Conservation (phyloP, 257 asterid species). For the Jacaranda copaia region DNA sequence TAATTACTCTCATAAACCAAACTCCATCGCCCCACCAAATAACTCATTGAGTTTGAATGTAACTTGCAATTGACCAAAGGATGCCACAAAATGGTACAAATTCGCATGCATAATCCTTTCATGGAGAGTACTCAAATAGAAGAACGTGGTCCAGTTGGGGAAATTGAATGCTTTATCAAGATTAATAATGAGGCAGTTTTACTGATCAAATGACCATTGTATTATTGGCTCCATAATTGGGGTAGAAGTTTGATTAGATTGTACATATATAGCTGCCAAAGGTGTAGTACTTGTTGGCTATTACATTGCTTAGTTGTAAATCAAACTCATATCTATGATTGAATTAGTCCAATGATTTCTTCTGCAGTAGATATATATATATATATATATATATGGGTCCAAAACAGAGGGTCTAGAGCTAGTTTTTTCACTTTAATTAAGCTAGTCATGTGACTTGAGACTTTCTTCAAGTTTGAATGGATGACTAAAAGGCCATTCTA, state of each 20-base stretch:
- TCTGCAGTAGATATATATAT: neutral
- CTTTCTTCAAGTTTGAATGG: neutral
- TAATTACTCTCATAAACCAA: no score
- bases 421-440: neutral
- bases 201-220: constrained; percentile 31
- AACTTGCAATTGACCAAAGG: no score
- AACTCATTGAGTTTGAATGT: no score
- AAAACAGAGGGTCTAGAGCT: constrained; percentile 28
- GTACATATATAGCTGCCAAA: constrained; percentile 30
- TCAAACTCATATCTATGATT: constrained; percentile 23
- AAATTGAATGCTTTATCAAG: constrained; percentile 40
- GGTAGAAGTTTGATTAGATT: constrained; percentile 31
- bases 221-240: constrained; percentile 47
- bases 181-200: constrained; percentile 43
- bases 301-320: constrained; percentile 23
- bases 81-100: no score
- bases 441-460: neutral
- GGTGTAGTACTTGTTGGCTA: constrained; percentile 10
- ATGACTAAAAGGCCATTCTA: neutral
- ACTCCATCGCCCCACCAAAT: no score
- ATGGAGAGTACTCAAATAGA: constrained; percentile 6
- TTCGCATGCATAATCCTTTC: neutral
- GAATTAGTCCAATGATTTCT: constrained; percentile 30
- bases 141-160: constrained; percentile 39
- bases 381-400: constrained; percentile 28